phyloP scores from a whole-genome alignment of 2,329 filamentous ascomycete genomes.

The Microcyclospora pomicola region DNA sequence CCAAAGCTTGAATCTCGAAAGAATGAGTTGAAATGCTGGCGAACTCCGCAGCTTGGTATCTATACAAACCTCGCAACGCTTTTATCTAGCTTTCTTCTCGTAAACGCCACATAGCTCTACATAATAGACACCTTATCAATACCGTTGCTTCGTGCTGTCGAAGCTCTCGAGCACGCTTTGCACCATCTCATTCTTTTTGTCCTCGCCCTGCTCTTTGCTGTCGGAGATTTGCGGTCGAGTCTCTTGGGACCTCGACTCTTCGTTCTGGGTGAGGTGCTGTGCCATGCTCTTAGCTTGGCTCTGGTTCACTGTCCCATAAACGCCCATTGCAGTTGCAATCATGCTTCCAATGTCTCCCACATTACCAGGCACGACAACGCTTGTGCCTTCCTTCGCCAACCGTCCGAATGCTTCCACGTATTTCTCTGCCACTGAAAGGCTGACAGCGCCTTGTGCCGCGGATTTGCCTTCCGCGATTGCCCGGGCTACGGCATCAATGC shows the following conservation, averaged over 20 bases:
- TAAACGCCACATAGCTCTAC: too few species aligned
- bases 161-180: constrained; percentile 28
- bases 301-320: constrained; percentile 86
- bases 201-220: constrained; percentile 4
- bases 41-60: too few species aligned
- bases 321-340: constrained; percentile 90
- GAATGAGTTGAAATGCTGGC: too few species aligned
- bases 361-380: constrained; percentile 90
- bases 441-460: constrained; percentile 70
- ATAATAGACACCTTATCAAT: constrained; percentile 10
- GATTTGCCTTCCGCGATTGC: constrained; percentile 60
- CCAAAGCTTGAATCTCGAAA: too few species aligned
- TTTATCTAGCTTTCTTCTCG: too few species aligned
- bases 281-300: constrained; percentile 58
- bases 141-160: constrained; percentile 23
- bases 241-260: constrained; percentile 2
- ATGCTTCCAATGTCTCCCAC: constrained; percentile 91
- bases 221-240: constrained; percentile 1
- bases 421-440: constrained; percentile 84
- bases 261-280: constrained; percentile 19
- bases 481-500: constrained; percentile 70
- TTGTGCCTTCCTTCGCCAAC: constrained; percentile 87
- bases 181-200: constrained; percentile 20
- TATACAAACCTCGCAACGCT: too few species aligned
- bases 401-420: constrained; percentile 93